These are phyloP conservation scores for Penicillium crystallinum DNA, from an alignment of 495 filamentous ascomycete genomes.

Conservation along the genomic window DNA sequence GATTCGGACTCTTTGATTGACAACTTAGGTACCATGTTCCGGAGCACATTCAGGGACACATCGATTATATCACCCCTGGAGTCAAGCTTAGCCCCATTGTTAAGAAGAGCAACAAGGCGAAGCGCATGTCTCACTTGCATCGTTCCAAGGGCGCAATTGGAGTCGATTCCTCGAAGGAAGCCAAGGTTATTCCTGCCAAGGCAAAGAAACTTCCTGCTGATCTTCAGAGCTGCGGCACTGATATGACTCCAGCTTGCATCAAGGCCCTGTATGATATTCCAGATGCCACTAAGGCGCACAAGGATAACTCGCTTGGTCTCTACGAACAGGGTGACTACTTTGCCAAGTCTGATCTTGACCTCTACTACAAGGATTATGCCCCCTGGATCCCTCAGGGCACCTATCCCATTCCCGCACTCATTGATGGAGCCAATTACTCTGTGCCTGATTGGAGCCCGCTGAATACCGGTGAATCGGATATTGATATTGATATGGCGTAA, in stretches of 20 bases:
- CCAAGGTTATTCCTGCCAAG: slow-evolving; percentile 12
- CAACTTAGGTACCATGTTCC: slow-evolving; percentile 50
- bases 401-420: slow-evolving; percentile 35
- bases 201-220: slow-evolving; percentile 13
- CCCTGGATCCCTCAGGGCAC: slow-evolving; percentile 38
- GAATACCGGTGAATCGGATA: slow-evolving; percentile 39
- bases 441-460: slow-evolving; percentile 22
- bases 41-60: slow-evolving; percentile 40
- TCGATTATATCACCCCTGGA: slow-evolving; percentile 58
- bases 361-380: slow-evolving; percentile 49
- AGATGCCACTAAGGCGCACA: slow-evolving; percentile 26
- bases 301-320: slow-evolving; percentile 49
- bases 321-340: slow-evolving; percentile 46
- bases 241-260: slow-evolving; percentile 52
- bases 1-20: neutral
- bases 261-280: slow-evolving; percentile 51
- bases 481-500: slow-evolving; percentile 44
- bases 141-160: slow-evolving; percentile 8
- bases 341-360: slow-evolving; percentile 51
- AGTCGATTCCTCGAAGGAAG: neutral
- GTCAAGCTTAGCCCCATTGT: slow-evolving; percentile 37
- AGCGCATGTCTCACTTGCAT: slow-evolving; percentile 18
- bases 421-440: slow-evolving; percentile 40
- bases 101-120: slow-evolving; percentile 21
- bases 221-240: slow-evolving; percentile 33